Percentiles rank a stretch among this genome's conserved stretches.
These are phyloP conservation scores for Detonula confervacea DNA, from an alignment of 352 stramenopile genomes.

Conservation along the genomic window DNA sequence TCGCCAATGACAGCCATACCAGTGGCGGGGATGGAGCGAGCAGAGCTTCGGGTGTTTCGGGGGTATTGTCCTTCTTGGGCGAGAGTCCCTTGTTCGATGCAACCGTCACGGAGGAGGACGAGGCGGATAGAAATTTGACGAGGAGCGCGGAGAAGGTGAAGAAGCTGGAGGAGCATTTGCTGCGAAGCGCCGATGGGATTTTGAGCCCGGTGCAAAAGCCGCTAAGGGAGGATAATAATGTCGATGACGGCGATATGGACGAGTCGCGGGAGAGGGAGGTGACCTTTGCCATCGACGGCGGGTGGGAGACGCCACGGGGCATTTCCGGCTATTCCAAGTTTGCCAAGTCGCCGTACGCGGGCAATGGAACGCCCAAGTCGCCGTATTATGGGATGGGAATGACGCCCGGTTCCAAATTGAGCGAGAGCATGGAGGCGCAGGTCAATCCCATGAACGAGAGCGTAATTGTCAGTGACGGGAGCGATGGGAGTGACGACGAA, in stretches of 20 bases:
- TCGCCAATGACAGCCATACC: too few relatives aligned
- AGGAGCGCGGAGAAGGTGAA: slow-evolving; percentile 41
- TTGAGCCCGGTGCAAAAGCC: slow-evolving; percentile 9
- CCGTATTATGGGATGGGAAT: too few relatives aligned
- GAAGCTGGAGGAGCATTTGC: slow-evolving; percentile 29
- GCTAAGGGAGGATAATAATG: background rate
- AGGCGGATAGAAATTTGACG: slow-evolving; percentile 25
- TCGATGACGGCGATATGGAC: background rate
- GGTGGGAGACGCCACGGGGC: slow-evolving; percentile 23
- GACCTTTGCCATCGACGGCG: slow-evolving; percentile 34
- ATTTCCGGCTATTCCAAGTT: background rate
- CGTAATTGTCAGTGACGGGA: slow-evolving; percentile 55
- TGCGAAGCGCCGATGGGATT: slow-evolving; percentile 1
- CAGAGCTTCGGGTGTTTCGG: slow-evolving; percentile 20
- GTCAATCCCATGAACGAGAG: slow-evolving; percentile 54
- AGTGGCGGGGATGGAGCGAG: too few relatives aligned
- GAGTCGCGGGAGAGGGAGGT: slow-evolving; percentile 23
- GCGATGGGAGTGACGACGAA: too few relatives aligned
- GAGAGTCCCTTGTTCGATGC: slow-evolving; percentile 39
- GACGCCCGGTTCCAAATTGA: background rate
- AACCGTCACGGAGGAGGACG: slow-evolving; percentile 9
- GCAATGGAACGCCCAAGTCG: too few relatives aligned
- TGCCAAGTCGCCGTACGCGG: slow-evolving; percentile 30
- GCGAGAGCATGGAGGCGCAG: slow-evolving; percentile 20
- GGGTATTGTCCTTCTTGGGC: slow-evolving; percentile 39